Conservation (phyloP, 768 basidiomycete genomes). For the Daedaleopsis sinensis region DNA sequence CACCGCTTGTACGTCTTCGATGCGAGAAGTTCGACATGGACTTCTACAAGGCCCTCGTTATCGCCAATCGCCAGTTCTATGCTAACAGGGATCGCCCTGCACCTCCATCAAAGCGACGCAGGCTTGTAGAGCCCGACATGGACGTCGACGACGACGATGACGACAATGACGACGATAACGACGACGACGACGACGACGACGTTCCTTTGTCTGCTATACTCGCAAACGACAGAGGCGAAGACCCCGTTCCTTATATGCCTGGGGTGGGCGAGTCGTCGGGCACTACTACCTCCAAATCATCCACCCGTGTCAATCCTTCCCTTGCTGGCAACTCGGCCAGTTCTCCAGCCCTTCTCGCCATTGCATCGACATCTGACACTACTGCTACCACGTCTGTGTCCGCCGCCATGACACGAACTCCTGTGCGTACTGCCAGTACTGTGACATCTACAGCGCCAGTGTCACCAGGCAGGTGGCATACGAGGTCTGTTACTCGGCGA, state of each 20-base stretch:
- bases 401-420: not conserved
- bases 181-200: not conserved
- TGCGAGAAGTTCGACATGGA: constrained; percentile 48
- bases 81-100: constrained; percentile 7
- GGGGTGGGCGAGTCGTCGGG: too few species aligned
- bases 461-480: not conserved
- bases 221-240: not conserved
- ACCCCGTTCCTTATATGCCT: not conserved
- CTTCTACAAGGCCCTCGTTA: constrained; percentile 32
- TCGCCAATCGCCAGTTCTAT: constrained; percentile 17
- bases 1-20: constrained; percentile 52
- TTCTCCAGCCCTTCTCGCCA: too few species aligned
- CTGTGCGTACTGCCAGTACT: not conserved
- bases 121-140: not conserved
- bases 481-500: not conserved
- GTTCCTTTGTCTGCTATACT: not conserved
- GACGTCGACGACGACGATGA: constrained; percentile 1
- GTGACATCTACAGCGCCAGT: not conserved
- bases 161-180: not conserved
- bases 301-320: too few species aligned
- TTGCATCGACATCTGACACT: not conserved
- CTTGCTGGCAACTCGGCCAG: too few species aligned
- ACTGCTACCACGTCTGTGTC: not conserved
- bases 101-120: constrained; percentile 9
- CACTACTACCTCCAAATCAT: too few species aligned